Base-by-base conservation (phyloP, 345 rosid genomes). In the Acer negundo region DNA sequence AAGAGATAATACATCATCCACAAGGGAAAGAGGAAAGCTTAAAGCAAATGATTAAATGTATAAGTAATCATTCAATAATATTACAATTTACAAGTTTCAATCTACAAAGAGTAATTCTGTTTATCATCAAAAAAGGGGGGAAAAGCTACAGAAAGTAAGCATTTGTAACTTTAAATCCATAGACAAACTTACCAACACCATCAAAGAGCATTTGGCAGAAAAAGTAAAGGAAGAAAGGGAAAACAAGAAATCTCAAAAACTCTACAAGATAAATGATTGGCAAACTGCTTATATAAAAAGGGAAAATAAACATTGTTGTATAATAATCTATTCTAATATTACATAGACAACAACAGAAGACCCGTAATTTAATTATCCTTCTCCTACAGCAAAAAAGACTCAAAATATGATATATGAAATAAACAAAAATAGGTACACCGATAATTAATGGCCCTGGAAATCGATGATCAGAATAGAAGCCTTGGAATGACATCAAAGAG, bases 171-270 rank as follows among this genome's bases (percentile, higher is more conserved):
- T 46, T 13, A 12, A 47, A 10, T 12, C 20, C 22, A 47, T 15
- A 23, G 59, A 49, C 51, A 55, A 69, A 7, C 16, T 23, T 31
- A 15, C 0, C 16, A 2, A 23, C 12, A 46, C 51, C 4, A 22
- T 49, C 40, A 49, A 24, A 69, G 26, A 69, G 40, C 12, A 68
- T 68, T 23, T 46, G 35, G 61, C 40, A 71, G 47, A 71, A 55
- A 70, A 53, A 17, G 46, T 17, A 17, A 70, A 26, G 46, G 6
- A 4, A 22, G 3, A 13, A 69, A 10, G 40, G 44, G 15, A 53
- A 71, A 71, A 31, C 47, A 26, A 26, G 31, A 67, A 9, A 20
- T 3, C 46, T 26, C 62, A 26, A 2, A 49, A 69, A 49, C 5
- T 69, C 26, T 15, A 38, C 70, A 38, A 38, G 10, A 35, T 66